Evolutionary conservation across 495 filamentous ascomycete species (phyloP).

Genomic region (Hypoxylon fuscum): DNA sequence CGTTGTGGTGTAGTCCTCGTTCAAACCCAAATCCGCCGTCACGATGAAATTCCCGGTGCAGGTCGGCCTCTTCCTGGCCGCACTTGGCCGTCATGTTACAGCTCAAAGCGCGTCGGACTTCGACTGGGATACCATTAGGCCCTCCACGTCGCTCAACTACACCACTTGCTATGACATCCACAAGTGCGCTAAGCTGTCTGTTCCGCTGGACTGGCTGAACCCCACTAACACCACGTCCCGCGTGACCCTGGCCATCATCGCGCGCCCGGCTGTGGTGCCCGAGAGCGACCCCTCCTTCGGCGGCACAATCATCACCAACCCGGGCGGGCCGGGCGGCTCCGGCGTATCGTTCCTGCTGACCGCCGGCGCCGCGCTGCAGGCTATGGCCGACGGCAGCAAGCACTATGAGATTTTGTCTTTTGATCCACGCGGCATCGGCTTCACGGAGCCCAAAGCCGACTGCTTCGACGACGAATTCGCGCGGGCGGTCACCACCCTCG

Average conservation of each 20-base stretch:
- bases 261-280: constrained; percentile 27
- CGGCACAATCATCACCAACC: constrained; percentile 38
- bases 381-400: constrained; percentile 26
- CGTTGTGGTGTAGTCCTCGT: neutral
- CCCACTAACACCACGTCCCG: constrained; percentile 7
- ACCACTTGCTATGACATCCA: constrained; percentile 22
- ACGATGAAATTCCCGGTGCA: neutral
- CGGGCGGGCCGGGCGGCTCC: constrained; percentile 34
- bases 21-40: neutral
- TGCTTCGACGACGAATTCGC: constrained; percentile 48
- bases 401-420: constrained; percentile 53
- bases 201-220: constrained; percentile 39
- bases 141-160: constrained; percentile 33
- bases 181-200: constrained; percentile 35
- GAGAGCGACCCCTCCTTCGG: constrained; percentile 38
- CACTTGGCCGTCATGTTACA: neutral
- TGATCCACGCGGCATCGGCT: constrained; percentile 54
- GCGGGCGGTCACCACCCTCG: constrained; percentile 25
- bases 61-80: constrained; percentile 11
- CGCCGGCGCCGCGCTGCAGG: constrained; percentile 21
- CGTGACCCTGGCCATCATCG: constrained; percentile 29
- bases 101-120: constrained; percentile 14
- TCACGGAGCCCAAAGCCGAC: constrained; percentile 47
- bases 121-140: constrained; percentile 30
- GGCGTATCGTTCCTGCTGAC: constrained; percentile 43